Conservation (phyloP, 306 rosid species). For the Quercus cerris region DNA sequence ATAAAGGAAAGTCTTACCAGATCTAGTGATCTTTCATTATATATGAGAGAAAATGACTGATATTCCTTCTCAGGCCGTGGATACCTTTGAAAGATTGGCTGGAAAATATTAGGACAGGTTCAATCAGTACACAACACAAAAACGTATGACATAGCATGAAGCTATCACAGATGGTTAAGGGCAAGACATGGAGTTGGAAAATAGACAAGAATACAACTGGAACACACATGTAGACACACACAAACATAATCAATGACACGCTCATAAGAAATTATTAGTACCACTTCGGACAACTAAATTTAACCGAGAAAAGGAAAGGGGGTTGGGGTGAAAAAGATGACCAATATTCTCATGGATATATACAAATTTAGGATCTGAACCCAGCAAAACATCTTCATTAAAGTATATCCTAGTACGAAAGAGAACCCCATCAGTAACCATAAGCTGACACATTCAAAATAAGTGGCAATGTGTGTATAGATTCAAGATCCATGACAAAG, state of each 20-base stretch:
- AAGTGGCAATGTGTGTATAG: not conserved
- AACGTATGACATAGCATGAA: slow-evolving; percentile 19
- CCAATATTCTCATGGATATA: not conserved
- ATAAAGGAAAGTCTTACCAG: slow-evolving; percentile 54
- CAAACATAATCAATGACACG: not conserved
- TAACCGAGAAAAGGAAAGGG: not conserved
- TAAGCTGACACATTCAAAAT: slow-evolving; percentile 24
- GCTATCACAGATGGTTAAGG: slow-evolving; percentile 23
- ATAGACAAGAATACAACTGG: not conserved
- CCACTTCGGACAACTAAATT: not conserved
- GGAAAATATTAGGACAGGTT: slow-evolving; percentile 35
- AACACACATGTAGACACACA: not conserved
- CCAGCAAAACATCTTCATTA: slow-evolving; percentile 2
- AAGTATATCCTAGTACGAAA: slow-evolving; percentile 4
- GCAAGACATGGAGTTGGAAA: slow-evolving; percentile 15
- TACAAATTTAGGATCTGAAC: slow-evolving; percentile 11
- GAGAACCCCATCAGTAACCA: slow-evolving; percentile 20
- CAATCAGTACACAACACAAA: slow-evolving; percentile 41
- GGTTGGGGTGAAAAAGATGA: not conserved
- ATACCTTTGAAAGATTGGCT: slow-evolving; percentile 99
- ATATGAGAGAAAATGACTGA: slow-evolving; percentile 96
- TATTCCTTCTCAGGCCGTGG: slow-evolving; percentile 98
- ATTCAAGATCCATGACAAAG: slow-evolving; percentile 9
- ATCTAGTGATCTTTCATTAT: slow-evolving; percentile 93
- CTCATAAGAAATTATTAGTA: slow-evolving; percentile 20